phyloP scores from a whole-genome alignment of 2,329 filamentous ascomycete species.

The Aspergillus sp. region DNA sequence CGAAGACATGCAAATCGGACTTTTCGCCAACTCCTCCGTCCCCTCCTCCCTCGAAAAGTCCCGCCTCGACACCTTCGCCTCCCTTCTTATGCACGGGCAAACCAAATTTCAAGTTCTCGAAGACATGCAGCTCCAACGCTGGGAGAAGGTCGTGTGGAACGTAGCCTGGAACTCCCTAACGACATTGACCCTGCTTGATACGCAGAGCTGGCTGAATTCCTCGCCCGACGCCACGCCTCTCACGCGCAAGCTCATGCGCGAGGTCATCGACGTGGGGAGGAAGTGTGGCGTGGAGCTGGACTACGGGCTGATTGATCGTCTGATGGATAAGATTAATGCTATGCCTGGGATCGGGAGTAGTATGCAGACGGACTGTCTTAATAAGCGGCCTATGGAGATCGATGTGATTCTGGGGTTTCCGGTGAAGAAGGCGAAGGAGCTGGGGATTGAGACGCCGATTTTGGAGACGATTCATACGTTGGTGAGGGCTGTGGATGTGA shows the following conservation, averaged over 20 bases:
- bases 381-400: conserved; percentile 45
- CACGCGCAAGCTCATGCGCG: conserved; percentile 43
- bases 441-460: conserved; percentile 40
- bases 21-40: conserved; percentile 45
- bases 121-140: conserved; percentile 39
- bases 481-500: conserved; percentile 27
- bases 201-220: conserved; percentile 43
- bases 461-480: conserved; percentile 41
- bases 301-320: conserved; percentile 37
- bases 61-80: conserved; percentile 43
- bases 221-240: conserved; percentile 40
- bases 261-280: conserved; percentile 44
- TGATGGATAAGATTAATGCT: conserved; percentile 40
- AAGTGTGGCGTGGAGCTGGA: conserved; percentile 39
- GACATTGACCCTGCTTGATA: conserved; percentile 43
- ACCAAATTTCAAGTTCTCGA: conserved; percentile 39
- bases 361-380: conserved; percentile 47
- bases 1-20: conserved; percentile 57
- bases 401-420: conserved; percentile 49
- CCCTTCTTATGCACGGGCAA: conserved; percentile 42
- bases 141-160: conserved; percentile 46
- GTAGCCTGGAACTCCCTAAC: conserved; percentile 45
- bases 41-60: conserved; percentile 32
- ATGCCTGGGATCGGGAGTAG: conserved; percentile 45
- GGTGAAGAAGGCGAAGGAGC: conserved; percentile 39